These are phyloP conservation scores for Afroboletus lepidellus DNA, from an alignment of 1,284 basidiomycete genomes.

Conservation along the genomic window DNA sequence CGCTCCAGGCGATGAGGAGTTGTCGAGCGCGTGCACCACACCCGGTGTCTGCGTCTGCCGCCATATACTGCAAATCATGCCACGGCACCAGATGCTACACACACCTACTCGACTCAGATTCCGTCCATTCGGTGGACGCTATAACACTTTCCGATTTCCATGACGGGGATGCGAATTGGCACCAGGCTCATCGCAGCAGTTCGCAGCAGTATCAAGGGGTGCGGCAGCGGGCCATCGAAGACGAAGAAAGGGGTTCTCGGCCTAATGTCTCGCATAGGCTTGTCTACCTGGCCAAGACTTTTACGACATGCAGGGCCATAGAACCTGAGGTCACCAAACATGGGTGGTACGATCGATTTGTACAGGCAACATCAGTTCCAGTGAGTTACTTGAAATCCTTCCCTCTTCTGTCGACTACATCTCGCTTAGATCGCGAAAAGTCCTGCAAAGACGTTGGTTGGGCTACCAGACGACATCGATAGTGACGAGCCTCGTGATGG, in stretches of 20 bases:
- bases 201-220: slow-evolving; percentile 28
- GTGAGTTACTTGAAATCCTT: slow-evolving; percentile 17
- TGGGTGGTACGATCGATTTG: slow-evolving; percentile 54
- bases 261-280: slow-evolving; percentile 37
- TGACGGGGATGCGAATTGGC: slow-evolving; percentile 42
- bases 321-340: slow-evolving; percentile 33
- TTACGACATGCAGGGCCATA: slow-evolving; percentile 43
- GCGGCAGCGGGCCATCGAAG: slow-evolving; percentile 24
- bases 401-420: not conserved
- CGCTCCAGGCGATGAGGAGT: slow-evolving; percentile 16
- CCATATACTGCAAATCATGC: slow-evolving; percentile 49
- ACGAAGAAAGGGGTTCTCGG: slow-evolving; percentile 37
- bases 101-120: slow-evolving; percentile 44
- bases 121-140: slow-evolving; percentile 53
- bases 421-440: slow-evolving; percentile 21
- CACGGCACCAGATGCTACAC: slow-evolving; percentile 49
- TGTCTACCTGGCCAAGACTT: slow-evolving; percentile 41
- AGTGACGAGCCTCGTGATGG: slow-evolving; percentile 5
- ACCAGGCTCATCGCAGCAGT: slow-evolving; percentile 41
- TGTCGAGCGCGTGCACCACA: slow-evolving; percentile 28
- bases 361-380: slow-evolving; percentile 22
- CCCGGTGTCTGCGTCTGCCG: slow-evolving; percentile 19
- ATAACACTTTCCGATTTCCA: slow-evolving; percentile 34
- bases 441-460: slow-evolving; percentile 14
- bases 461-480: slow-evolving; percentile 11